Evolutionary conservation across 192 early-diverging fungal genomes (phyloP).

Genomic region (Jimgerdemannia flammicorona): DNA sequence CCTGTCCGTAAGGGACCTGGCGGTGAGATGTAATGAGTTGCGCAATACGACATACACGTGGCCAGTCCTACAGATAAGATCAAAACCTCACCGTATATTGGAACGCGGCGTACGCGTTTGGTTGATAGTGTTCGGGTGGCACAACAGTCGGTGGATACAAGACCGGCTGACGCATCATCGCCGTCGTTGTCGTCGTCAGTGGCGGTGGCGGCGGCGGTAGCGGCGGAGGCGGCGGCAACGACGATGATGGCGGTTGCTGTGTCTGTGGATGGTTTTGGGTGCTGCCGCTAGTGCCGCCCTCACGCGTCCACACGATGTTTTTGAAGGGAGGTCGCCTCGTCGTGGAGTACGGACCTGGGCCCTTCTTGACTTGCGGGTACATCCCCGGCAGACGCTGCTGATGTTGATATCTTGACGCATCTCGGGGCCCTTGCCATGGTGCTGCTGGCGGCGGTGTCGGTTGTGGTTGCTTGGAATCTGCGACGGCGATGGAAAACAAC

Average conservation of each 20-base stretch:
- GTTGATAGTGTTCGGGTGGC: too few species aligned
- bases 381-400: neutral
- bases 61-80: neutral
- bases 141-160: too few species aligned
- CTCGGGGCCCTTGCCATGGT: neutral
- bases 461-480: neutral
- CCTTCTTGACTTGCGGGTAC: neutral
- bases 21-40: neutral
- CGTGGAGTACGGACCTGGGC: neutral
- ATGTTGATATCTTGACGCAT: neutral
- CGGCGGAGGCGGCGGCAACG: too few species aligned
- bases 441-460: neutral
- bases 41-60: neutral
- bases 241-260: neutral
- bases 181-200: too few species aligned
- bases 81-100: too few species aligned
- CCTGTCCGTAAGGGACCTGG: neutral
- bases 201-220: too few species aligned
- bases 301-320: neutral
- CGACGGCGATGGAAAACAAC: neutral
- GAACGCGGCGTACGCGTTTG: too few species aligned
- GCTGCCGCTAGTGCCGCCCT: neutral
- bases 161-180: too few species aligned
- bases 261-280: neutral
- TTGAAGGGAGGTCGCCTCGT: neutral